Conservation (phyloP, 1,284 basidiomycete species). For the Ustilago shanxiensis region DNA sequence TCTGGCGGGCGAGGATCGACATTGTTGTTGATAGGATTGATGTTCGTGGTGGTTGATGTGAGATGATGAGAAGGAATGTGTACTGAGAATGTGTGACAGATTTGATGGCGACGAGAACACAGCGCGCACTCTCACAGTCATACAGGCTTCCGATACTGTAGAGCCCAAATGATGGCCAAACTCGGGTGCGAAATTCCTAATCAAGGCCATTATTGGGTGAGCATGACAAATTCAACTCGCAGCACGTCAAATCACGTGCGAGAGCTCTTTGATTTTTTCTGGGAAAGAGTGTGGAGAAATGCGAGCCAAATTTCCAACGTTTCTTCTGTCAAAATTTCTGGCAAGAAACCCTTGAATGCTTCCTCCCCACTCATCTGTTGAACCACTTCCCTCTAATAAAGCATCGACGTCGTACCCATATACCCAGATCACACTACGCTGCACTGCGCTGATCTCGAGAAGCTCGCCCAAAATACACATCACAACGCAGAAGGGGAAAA, state of each 20-base stretch:
- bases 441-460: too few species aligned
- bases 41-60: not conserved
- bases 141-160: constrained; percentile 15
- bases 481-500: not conserved
- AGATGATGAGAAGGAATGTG: not conserved
- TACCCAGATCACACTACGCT: not conserved
- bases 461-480: too few species aligned
- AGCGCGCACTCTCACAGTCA: not conserved
- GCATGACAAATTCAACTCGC: constrained; percentile 32
- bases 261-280: not conserved
- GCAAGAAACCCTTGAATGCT: constrained; percentile 2
- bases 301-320: constrained; percentile 5
- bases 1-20: constrained; percentile 57
- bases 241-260: constrained; percentile 29
- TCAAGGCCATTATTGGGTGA: not conserved
- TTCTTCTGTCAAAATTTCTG: constrained; percentile 26
- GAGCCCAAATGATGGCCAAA: constrained; percentile 11
- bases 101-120: constrained; percentile 29
- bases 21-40: constrained; percentile 31
- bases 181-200: constrained; percentile 38
- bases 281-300: constrained; percentile 30
- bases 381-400: not conserved
- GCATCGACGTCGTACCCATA: not conserved
- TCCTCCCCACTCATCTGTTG: not conserved
- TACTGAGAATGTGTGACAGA: too few species aligned